Conservation (phyloP, 106 monocot species). For the Dendrobium huoshanense region DNA sequence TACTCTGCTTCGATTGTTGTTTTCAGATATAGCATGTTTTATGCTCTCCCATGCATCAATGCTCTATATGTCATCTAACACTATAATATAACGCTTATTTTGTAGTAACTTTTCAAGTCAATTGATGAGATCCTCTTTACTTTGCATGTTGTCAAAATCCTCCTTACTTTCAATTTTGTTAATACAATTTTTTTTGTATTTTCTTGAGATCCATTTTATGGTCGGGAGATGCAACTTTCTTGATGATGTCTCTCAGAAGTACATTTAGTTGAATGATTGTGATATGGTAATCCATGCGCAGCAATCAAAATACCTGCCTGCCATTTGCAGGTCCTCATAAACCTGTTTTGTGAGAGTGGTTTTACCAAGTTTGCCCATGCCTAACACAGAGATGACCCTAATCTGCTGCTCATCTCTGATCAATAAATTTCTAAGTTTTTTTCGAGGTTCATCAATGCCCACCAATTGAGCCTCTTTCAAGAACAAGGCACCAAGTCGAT, state of each 20-base stretch:
- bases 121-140: constrained; percentile 11
- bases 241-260: not conserved
- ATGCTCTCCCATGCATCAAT: too few relatives aligned
- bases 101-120: constrained; percentile 5
- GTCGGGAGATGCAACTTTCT: constrained; percentile 8
- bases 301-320: constrained; percentile 10
- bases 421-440: constrained; percentile 11
- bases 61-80: too few relatives aligned
- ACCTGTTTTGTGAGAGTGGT: not conserved
- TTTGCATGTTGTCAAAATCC: constrained; percentile 3
- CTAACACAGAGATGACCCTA: constrained; percentile 26
- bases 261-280: not conserved
- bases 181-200: too few relatives aligned
- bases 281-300: constrained; percentile 28
- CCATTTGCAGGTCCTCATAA: constrained; percentile 7
- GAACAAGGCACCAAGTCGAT: too few relatives aligned
- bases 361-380: too few relatives aligned
- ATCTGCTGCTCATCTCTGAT: not conserved
- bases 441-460: constrained; percentile 13
- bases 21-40: too few relatives aligned
- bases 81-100: constrained; percentile 15
- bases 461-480: constrained; percentile 20
- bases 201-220: constrained; percentile 7
- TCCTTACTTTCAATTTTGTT: not conserved
- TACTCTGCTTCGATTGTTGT: not conserved